phyloP scores from a whole-genome alignment of 2,329 filamentous ascomycete genomes.

The Ilyonectria mors-panacis region DNA sequence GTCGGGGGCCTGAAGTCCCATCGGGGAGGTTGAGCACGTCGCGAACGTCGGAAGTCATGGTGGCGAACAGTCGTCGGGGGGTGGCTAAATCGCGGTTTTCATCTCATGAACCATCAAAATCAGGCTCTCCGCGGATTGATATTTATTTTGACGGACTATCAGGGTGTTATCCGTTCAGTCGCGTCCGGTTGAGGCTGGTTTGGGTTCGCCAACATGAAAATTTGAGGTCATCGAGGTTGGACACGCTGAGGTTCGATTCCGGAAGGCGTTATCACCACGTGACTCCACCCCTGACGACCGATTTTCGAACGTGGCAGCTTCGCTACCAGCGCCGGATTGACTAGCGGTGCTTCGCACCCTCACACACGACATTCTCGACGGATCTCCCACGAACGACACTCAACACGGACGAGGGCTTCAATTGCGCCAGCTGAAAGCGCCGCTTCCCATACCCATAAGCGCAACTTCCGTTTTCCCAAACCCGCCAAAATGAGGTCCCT shows the following conservation, averaged over 20 bases:
- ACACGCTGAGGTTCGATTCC: constrained; percentile 28
- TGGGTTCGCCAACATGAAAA: constrained; percentile 26
- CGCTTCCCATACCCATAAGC: background rate
- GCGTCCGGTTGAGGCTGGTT: constrained; percentile 22
- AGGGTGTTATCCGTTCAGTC: constrained; percentile 18
- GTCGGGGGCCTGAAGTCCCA: constrained; percentile 64
- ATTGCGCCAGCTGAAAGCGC: constrained; percentile 35
- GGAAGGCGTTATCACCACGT: constrained; percentile 51
- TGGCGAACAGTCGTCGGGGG: constrained; percentile 46
- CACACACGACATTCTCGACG: constrained; percentile 29
- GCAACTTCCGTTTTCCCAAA: constrained; percentile 2
- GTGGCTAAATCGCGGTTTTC: constrained; percentile 36
- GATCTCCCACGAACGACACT: constrained; percentile 12
- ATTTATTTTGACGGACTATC: background rate
- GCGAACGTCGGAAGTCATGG: constrained; percentile 85
- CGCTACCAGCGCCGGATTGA: constrained; percentile 33
- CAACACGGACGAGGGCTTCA: constrained; percentile 27
- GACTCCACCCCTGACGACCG: constrained; percentile 52
- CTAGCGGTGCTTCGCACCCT: constrained; percentile 33
- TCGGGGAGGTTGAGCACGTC: constrained; percentile 89
- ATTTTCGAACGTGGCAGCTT: constrained; percentile 71
- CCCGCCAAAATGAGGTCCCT: constrained; percentile 69
- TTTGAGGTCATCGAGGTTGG: constrained; percentile 23
- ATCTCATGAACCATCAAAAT: constrained; percentile 42
- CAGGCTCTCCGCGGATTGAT: background rate